These are phyloP conservation scores for Fagus crenata DNA, from an alignment of 306 rosid genomes.

Conservation along the genomic window DNA sequence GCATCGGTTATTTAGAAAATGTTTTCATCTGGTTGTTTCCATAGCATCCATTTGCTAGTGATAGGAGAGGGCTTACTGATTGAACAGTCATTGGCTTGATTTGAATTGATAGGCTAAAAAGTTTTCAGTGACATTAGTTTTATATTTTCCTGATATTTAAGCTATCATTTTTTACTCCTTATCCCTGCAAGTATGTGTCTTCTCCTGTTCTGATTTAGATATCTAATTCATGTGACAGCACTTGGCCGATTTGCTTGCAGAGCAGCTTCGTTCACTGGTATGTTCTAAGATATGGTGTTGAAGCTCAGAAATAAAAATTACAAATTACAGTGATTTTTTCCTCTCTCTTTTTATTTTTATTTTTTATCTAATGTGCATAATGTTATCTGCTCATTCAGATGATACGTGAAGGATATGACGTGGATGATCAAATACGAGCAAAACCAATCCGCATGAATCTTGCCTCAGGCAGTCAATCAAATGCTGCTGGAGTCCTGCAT, in stretches of 20 bases:
- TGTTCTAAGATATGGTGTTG: conserved; percentile 28
- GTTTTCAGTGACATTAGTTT: background rate
- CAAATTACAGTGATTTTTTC: background rate
- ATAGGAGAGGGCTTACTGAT: conserved; percentile 14
- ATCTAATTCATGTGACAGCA: conserved; percentile 60
- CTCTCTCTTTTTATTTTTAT: background rate
- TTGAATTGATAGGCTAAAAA: conserved; percentile 14
- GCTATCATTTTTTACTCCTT: background rate
- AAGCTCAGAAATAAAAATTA: conserved; percentile 5
- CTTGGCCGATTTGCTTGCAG: conserved; percentile 77
- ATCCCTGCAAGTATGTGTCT: conserved; percentile 19
- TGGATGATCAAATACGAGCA: conserved; percentile 55
- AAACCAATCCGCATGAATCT: conserved; percentile 51
- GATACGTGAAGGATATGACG: conserved; percentile 61
- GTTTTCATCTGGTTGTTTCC: conserved; percentile 10
- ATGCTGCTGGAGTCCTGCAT: conserved; percentile 44
- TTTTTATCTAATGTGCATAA: background rate
- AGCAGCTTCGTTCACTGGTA: conserved; percentile 73
- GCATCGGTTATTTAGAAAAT: conserved; percentile 6
- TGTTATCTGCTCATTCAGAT: conserved; percentile 51
- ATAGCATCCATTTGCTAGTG: conserved; percentile 13
- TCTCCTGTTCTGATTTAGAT: conserved; percentile 38
- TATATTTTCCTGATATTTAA: conserved; percentile 13
- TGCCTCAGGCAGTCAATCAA: conserved; percentile 53
- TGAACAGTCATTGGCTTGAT: background rate